Conservation (phyloP, 2,329 filamentous ascomycete genomes). For the Neonectria coccinea region DNA sequence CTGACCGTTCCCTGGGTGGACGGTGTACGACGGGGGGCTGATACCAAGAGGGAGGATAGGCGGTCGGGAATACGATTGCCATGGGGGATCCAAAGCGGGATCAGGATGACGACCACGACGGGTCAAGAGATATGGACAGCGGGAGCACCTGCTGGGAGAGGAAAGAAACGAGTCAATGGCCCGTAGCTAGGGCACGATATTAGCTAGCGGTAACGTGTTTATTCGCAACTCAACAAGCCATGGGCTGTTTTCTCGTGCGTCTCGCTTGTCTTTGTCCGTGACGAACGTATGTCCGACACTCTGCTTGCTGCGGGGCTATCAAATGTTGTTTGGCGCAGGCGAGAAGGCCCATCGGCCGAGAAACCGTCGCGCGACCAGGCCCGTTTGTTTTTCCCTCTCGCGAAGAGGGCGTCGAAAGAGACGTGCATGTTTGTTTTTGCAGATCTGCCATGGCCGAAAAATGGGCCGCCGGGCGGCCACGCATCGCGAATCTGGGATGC, state of each 20-base stretch:
- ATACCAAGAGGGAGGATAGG: conserved; percentile 43
- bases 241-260: conserved; percentile 43
- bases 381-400: conserved; percentile 24
- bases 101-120: conserved; percentile 35
- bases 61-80: conserved; percentile 20
- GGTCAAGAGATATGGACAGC: conserved; percentile 22
- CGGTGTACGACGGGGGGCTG: conserved; percentile 40
- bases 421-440: conserved; percentile 37
- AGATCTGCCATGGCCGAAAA: conserved; percentile 42
- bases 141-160: conserved; percentile 24
- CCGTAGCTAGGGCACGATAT: conserved; percentile 37
- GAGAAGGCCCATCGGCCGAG: not conserved
- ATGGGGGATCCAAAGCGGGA: conserved; percentile 2
- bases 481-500: conserved; percentile 43
- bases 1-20: conserved; percentile 42
- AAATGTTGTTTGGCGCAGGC: conserved; percentile 1
- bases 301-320: conserved; percentile 16
- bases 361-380: conserved; percentile 2
- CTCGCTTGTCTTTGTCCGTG: conserved; percentile 20
- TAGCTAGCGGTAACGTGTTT: conserved; percentile 42
- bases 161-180: conserved; percentile 33
- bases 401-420: not conserved
- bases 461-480: conserved; percentile 39
- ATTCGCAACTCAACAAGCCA: conserved; percentile 41
- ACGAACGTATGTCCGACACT: conserved; percentile 22